Base-by-base conservation (phyloP, 106 monocot genomes). In the Agapanthus africanus region DNA sequence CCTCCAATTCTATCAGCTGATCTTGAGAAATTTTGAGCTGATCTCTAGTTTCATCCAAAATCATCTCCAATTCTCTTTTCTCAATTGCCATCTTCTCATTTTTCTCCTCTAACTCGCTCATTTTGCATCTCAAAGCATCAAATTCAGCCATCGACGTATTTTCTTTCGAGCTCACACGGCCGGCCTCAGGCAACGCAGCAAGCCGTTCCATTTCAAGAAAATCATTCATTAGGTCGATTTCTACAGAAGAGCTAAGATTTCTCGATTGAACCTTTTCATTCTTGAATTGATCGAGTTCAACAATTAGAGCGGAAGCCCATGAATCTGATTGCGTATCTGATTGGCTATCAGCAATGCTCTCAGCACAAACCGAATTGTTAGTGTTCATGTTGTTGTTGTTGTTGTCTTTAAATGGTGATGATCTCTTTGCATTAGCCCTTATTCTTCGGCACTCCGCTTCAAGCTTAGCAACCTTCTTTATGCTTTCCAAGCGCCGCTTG, bases 361-460 rank as follows among this genome's bases (percentile, higher is more conserved):
- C 81, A 18, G 49, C 72, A 50, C 40, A 2, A 52, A 71, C 23
- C 36, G 63, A 63, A 34, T 19, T 68, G 38, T 26, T 1, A 1
- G 35, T 0, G 41, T n/a, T 40, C 51, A 67, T 72, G 31, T 68
- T 6, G 13, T 72, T 0, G 41, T n/a, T 40, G 39, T 72, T 72
- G 31, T 68, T 6, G 13, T 72, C 80, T 52, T 75, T 78, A 50
- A 44, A 26, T 61, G 71, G 40, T 33, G 73, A 73, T 69, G 69
- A 62, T 67, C 71, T 99, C n/a, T 83, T 80, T 62, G 80, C 80
- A 32, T 80, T 61, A n/a, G 63, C 63, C 23, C 51, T 68, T 22
- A 90, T 23, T 49, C 73, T 77, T 25, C 66, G 82, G 16, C 85
- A 85, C 51, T 90, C 85, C 27, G 85, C 67, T 71, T 90, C 90